These are phyloP conservation scores for Phytophthora fragariae DNA, from an alignment of 352 stramenopile genomes.

Conservation along the genomic window DNA sequence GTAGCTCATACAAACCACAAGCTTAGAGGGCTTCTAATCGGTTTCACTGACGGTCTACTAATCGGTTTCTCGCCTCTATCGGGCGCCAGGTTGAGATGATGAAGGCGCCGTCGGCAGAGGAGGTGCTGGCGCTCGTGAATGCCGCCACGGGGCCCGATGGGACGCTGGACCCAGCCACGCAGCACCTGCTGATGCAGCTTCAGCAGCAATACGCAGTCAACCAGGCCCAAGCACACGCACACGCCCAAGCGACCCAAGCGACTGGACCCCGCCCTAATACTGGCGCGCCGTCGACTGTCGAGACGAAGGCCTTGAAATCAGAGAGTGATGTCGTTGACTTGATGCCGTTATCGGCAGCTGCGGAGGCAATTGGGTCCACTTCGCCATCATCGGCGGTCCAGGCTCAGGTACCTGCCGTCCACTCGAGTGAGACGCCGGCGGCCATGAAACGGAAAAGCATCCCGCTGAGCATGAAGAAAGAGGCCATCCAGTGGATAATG, in stretches of 20 bases:
- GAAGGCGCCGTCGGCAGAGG: conserved; percentile 62
- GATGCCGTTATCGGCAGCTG: conserved; percentile 38
- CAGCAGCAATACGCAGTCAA: conserved; percentile 44
- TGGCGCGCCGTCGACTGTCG: background rate
- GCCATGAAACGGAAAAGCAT: conserved; percentile 77
- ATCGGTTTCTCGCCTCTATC: conserved; percentile 20
- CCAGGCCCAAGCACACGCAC: conserved; percentile 29
- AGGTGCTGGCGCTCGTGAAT: conserved; percentile 68
- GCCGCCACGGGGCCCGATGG: conserved; percentile 44
- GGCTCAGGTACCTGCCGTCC: background rate
- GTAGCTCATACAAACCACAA: background rate
- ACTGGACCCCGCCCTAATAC: conserved; percentile 1
- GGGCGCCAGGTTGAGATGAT: conserved; percentile 3
- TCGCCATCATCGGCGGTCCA: background rate
- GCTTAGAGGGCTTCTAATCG: no score
- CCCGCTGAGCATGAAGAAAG: conserved; percentile 83
- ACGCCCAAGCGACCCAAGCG: conserved; percentile 7
- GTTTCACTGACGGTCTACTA: conserved; percentile 16
- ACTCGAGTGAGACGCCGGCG: conserved; percentile 5
- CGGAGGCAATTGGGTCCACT: conserved; percentile 25
- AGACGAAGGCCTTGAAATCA: conserved; percentile 11
- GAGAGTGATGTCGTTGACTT: conserved; percentile 33
- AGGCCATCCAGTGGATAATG: conserved; percentile 85
- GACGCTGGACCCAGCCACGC: conserved; percentile 52
- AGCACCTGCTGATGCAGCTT: conserved; percentile 69